A percentile compares a stretch with the other conserved stretches of the same genome.
Evolutionary conservation across 1,284 basidiomycete species (phyloP).

Genomic region (Microbotryum intermedium): DNA sequence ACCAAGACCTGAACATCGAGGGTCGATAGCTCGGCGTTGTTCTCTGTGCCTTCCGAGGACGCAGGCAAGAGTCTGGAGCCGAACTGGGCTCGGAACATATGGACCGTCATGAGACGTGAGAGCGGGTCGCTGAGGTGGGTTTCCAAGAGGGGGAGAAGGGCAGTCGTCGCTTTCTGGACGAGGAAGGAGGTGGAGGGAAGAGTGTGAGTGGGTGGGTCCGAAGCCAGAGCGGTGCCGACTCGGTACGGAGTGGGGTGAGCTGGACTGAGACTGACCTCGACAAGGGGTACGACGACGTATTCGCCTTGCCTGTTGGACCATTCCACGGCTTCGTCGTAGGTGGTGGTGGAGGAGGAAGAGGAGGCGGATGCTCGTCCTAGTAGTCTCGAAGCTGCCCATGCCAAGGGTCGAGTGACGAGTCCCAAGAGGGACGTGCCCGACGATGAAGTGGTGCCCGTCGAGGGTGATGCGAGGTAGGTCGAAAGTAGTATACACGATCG

Average conservation of each 20-base stretch:
- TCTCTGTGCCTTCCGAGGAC: too few species aligned
- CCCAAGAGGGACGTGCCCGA: too few species aligned
- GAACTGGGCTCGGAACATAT: conserved; percentile 7
- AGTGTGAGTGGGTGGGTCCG: background rate
- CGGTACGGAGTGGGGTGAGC: too few species aligned
- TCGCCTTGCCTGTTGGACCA: conserved; percentile 25
- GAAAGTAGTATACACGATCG: too few species aligned
- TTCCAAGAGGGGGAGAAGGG: conserved; percentile 4
- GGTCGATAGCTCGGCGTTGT: conserved; percentile 9
- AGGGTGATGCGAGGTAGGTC: too few species aligned
- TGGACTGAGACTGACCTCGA: conserved; percentile 32
- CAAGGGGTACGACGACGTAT: conserved; percentile 29
- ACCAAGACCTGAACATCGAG: conserved; percentile 17
- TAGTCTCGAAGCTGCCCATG: too few species aligned
- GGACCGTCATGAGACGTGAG: conserved; percentile 22
- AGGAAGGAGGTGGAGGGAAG: background rate
- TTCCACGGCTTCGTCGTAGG: background rate
- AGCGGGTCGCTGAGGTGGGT: conserved; percentile 13
- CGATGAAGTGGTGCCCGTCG: too few species aligned
- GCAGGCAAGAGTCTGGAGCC: conserved; percentile 5
- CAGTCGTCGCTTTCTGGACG: conserved; percentile 10
- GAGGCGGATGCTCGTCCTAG: too few species aligned
- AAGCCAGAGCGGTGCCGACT: too few species aligned
- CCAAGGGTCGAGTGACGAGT: too few species aligned
- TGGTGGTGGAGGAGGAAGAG: too few species aligned